phyloP scores from a whole-genome alignment of 345 rosid species.

The Durio zibethinus region DNA sequence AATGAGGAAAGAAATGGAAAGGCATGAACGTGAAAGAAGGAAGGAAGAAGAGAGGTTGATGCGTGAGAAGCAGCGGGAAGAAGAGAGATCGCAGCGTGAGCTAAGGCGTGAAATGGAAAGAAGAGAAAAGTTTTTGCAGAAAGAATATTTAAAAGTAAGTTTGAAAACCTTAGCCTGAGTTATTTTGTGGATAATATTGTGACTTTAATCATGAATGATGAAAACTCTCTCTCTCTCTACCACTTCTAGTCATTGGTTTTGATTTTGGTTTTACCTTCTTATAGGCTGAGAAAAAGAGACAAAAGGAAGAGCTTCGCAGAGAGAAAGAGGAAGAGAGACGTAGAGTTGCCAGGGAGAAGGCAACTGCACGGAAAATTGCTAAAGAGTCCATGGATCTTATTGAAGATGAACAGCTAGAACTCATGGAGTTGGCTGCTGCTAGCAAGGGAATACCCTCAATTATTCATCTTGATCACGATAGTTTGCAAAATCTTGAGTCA shows the following conservation, averaged over 20 bases:
- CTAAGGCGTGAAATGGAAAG: slow-evolving; percentile 92
- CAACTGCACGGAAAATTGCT: slow-evolving; percentile 95
- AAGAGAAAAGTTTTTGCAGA: slow-evolving; percentile 88
- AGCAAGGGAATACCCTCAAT: slow-evolving; percentile 74
- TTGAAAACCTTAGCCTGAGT: slow-evolving; percentile 5
- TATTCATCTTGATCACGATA: slow-evolving; percentile 71
- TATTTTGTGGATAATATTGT: background rate
- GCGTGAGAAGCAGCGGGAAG: slow-evolving; percentile 94
- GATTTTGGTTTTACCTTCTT: slow-evolving; percentile 14
- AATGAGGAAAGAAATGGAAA: slow-evolving; percentile 86
- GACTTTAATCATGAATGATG: slow-evolving; percentile 1
- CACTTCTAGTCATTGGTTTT: background rate
- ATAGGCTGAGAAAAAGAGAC: slow-evolving; percentile 87
- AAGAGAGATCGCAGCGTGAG: slow-evolving; percentile 82
- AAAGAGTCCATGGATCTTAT: slow-evolving; percentile 97
- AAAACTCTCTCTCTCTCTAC: slow-evolving; percentile 3
- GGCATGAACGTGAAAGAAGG: slow-evolving; percentile 88
- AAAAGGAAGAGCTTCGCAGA: slow-evolving; percentile 81
- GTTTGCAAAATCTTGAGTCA: slow-evolving; percentile 73
- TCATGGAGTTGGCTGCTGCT: slow-evolving; percentile 94
- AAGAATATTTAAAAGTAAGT: slow-evolving; percentile 63
- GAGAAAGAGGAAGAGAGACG: slow-evolving; percentile 87
- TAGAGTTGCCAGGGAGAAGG: slow-evolving; percentile 89
- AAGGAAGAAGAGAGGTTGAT: slow-evolving; percentile 94
- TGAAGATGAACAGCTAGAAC: slow-evolving; percentile 98